Conservation (phyloP, 352 stramenopile genomes). For the Achlya hypogyna region DNA sequence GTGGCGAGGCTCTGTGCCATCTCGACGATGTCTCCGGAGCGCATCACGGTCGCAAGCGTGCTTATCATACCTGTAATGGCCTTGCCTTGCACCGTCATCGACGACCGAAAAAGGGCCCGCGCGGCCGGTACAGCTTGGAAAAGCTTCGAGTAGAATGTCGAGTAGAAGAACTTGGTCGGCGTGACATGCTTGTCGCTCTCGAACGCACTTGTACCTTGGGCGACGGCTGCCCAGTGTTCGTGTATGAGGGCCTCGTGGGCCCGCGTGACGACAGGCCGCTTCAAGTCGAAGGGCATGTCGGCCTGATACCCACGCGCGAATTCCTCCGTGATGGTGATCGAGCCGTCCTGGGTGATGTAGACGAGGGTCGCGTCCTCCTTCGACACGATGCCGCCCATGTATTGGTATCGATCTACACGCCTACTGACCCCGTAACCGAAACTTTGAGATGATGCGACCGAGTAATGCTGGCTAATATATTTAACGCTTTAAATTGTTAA, state of each 20-base stretch:
- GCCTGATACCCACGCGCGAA: constrained; percentile 1
- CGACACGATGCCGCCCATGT: neutral
- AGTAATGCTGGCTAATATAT: too few species aligned
- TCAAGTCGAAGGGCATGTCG: constrained; percentile 10
- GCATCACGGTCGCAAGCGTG: neutral
- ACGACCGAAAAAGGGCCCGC: neutral
- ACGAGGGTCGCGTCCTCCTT: neutral
- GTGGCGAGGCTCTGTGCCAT: neutral
- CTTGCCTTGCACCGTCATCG: constrained; percentile 16
- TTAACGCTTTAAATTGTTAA: too few species aligned
- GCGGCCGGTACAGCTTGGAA: neutral
- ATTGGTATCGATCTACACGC: neutral
- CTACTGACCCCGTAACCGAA: too few species aligned
- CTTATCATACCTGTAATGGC: constrained; percentile 1
- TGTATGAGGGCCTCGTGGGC: neutral
- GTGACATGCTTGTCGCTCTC: neutral
- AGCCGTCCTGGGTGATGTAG: constrained; percentile 5
- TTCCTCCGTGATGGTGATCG: neutral
- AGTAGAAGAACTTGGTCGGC: constrained; percentile 7
- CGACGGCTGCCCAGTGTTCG: neutral
- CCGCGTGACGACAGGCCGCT: neutral
- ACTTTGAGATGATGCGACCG: too few species aligned
- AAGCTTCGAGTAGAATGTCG: constrained; percentile 3
- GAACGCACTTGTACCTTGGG: neutral
- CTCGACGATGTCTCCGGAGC: neutral